Evolutionary conservation across 441 rosid genomes (phyloP), one percentile per base, ranked within the genome.

Genomic region (Jatropha podagrica): DNA sequence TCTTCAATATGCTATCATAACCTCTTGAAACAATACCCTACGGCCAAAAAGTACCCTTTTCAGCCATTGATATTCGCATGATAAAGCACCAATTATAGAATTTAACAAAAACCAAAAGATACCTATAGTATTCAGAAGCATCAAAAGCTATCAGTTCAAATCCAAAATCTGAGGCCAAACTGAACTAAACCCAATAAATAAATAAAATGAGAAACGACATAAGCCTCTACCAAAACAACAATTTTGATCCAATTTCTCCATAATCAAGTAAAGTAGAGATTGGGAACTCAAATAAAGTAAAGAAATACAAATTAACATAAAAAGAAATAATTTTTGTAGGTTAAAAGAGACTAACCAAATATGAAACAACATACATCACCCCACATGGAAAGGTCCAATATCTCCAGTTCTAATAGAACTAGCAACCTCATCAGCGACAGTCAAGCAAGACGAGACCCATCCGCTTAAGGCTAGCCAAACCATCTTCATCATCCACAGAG

Each of bases 371-470:
- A 15, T 52, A 67, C 80, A 20, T 89, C 85, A 95, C 71, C 97
- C 97, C 75, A 88, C 91, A 79, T 92, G 92, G 73, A 93, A 92
- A 77, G 93, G 93, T 41, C 97, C 91, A 76, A 95, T 90, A 83
- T 93, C 98, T 41, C 97, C 97, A 72, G 85, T 86, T 82, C 98
- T 83, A 17, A 93, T 68, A 76, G 94, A 88, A 77, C 69, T 52
- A 69, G 97, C 97, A 73, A 95, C 69, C 72, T 93, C 99, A 76
- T 93, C 97, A 74, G 98, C 98, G 40, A 95, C 90, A 44, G 90
- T 76, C 76, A 95, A 81, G 78, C 97, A 91, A 41, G 98, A 89
- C 77, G 88, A 88, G 27, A 93, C 85, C 91, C 94, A 93, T 37
- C 97, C 93, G 4, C 73, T 77, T 4, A 95, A 83, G 52, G 90